Evolutionary conservation across 345 rosid species (phyloP), one percentile per base, ranked within the genome.

Genomic region (Eucalyptus victrix): DNA sequence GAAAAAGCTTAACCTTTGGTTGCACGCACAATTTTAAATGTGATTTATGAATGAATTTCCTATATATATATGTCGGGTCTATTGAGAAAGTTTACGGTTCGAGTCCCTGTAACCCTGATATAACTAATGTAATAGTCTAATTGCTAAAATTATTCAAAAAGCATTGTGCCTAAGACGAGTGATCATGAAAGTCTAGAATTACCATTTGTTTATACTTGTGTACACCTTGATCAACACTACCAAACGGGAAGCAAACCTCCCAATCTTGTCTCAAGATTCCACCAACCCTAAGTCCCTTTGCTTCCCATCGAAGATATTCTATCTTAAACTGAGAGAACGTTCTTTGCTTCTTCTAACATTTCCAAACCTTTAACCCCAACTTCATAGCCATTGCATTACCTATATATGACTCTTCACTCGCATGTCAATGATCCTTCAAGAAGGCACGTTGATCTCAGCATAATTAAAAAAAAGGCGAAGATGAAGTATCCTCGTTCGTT

Each of bases 301-400:
- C 92, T 91, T 91, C 90, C 90, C 89, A 67, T 90, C 50, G 72
- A 56, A 15, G 86, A 49, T 86, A 87, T 89, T 86, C 88, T 18
- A 86, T 85, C 88, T 34, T 65, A 86, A 49, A 56, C 24, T 30
- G 67, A n/a, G 26, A 60, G 18, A 85, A 40, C 40, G 17, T 62
- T 32, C 81, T 30, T 86, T 85, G 88, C 88, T 60, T 89, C 90
- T 40, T 86, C 60, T 16, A 12, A 76, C 83, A 37, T 76, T 19
- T 76, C 42, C 83, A 76, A 37, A 19, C 83, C 42, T 37, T 51
- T 17, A 42, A 53, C 24, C 19, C 87, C 15, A 11, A 47, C 72
- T 44, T 19, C n/a, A n/a, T 14, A n/a, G 32, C 88, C 87, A 0
- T 47, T 89, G 60, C 81, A 62, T 45, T 86, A 47, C 90, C 60